Percentiles rank a stretch among this genome's conserved stretches.
Conservation (phyloP, 345 rosid genomes). For the Rhodamnia argentea region DNA sequence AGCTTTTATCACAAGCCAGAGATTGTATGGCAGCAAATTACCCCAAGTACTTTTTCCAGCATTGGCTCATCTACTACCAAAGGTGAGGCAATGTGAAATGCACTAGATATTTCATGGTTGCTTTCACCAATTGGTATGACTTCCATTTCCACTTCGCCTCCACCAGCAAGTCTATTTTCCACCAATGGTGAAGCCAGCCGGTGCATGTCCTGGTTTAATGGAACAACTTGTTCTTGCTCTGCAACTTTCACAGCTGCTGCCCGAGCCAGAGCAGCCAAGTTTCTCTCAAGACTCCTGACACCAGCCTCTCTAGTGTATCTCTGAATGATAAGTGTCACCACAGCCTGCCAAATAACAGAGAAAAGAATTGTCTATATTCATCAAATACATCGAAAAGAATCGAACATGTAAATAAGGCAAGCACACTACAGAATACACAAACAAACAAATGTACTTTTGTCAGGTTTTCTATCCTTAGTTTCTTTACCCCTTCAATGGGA, state of each 20-base stretch:
- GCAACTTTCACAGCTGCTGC: slow-evolving; percentile 95
- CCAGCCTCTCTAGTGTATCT: slow-evolving; percentile 99
- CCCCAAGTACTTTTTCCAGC: slow-evolving; percentile 96
- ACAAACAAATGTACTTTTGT: background rate
- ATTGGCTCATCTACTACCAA: slow-evolving; percentile 77
- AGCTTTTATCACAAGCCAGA: background rate
- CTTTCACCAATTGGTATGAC: slow-evolving; percentile 82
- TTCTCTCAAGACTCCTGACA: slow-evolving; percentile 83
- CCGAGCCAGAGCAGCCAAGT: slow-evolving; percentile 92
- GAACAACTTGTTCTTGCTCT: slow-evolving; percentile 71
- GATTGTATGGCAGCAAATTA: slow-evolving; percentile 16
- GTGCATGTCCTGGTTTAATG: slow-evolving; percentile 71
- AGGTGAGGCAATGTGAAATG: slow-evolving; percentile 60
- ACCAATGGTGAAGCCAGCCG: slow-evolving; percentile 65
- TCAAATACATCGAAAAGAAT: background rate
- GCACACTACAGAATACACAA: background rate
- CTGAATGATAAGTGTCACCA: slow-evolving; percentile 78
- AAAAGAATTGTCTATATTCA: background rate
- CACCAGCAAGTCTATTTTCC: slow-evolving; percentile 79
- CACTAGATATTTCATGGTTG: slow-evolving; percentile 60
- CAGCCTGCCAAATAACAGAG: slow-evolving; percentile 33
- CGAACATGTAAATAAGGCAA: background rate
- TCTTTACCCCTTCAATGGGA: background rate
- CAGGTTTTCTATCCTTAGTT: background rate
- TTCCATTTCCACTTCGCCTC: slow-evolving; percentile 97